A percentile compares a stretch with the other conserved stretches of the same genome.
Conservation (phyloP, 257 asterid genomes). For the Phtheirospermum japonicum region DNA sequence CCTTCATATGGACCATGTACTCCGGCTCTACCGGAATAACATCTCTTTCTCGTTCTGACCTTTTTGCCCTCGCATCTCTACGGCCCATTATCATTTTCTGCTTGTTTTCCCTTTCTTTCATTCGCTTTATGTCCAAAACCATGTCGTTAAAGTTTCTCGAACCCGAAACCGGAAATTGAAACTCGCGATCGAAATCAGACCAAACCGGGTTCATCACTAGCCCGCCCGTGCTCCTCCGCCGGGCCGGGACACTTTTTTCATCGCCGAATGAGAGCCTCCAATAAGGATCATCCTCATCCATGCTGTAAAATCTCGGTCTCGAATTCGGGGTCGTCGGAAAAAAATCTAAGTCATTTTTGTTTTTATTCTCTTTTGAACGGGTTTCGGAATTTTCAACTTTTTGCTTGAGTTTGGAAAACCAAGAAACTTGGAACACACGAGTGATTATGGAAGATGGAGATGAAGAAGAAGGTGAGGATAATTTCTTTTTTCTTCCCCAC, state of each 20-base stretch:
- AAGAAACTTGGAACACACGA: constrained; percentile 56
- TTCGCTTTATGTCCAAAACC: constrained; percentile 38
- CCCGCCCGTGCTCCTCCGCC: constrained; percentile 41
- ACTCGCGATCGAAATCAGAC: constrained; percentile 34
- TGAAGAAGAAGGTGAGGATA: constrained; percentile 33
- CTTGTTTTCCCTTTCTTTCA: too few relatives aligned
- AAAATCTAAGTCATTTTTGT: background rate
- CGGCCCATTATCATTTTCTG: too few relatives aligned
- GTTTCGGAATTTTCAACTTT: constrained; percentile 28
- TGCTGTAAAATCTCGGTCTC: constrained; percentile 49
- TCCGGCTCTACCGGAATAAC: constrained; percentile 33
- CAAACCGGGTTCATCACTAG: constrained; percentile 31
- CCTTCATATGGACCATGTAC: too few relatives aligned
- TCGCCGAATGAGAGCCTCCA: constrained; percentile 68
- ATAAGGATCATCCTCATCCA: constrained; percentile 57
- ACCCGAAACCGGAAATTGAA: constrained; percentile 22
- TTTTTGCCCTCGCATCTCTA: constrained; percentile 29
- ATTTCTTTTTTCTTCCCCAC: constrained; percentile 51
- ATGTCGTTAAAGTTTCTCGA: constrained; percentile 36
- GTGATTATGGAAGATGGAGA: constrained; percentile 41
- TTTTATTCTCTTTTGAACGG: background rate
- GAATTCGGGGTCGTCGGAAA: background rate
- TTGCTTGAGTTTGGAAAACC: constrained; percentile 62
- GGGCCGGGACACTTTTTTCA: constrained; percentile 28
- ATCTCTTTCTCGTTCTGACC: constrained; percentile 29